Evolutionary conservation across 2,329 filamentous ascomycete species (phyloP), one percentile per base, ranked within the genome.

Genomic region (Fusarium scirpi): DNA sequence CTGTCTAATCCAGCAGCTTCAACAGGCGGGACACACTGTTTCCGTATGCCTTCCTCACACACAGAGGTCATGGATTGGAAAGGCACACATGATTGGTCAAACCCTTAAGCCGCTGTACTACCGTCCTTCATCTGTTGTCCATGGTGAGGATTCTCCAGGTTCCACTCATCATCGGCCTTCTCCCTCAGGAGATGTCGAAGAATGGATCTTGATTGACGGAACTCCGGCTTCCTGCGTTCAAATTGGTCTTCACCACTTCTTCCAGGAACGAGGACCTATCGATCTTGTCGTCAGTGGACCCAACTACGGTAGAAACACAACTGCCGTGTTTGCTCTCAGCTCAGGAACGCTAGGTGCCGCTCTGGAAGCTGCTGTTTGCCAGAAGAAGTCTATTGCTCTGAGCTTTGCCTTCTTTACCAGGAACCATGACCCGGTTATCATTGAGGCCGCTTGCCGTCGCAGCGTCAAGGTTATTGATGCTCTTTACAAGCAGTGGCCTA

Each of bases 41-140:
- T 97, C 94, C 10, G 94, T 99, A 52, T 92, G 96, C 69, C 88
- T 99, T 16, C 96, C 96, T 3, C 89, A 98, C 79, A 91, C 91
- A 9, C 96, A 99, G 82, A 90, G 95, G 68, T 97, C 94, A 60
- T 99, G 96, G 96, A 98, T 99, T 76, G 94, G 94, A 75, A 99
- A 99, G 85, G 96, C 96, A 5, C 96, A 98, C 81, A 92, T 98
- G 77, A 94, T 98, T 75, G 94, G 94, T 60, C 91, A 95, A 79
- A 92, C 92, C 12, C 88, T 97, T 67, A 93, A 91, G 78, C 94
- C 94, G 11, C 86, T 89, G 29, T 97, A 97, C 84, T 97, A 94
- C 83, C 91, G 91, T 2, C 87, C 87, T 16, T 84, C 79, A n/a
- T 65, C 78, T 40, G 78, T 78, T 18, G 77, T 81, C 29, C 80